A percentile compares a stretch with the other conserved stretches of the same genome.
These are phyloP conservation scores for Cryoendolithus antarcticus DNA, from an alignment of 2,329 filamentous ascomycete genomes.

Conservation along the genomic window DNA sequence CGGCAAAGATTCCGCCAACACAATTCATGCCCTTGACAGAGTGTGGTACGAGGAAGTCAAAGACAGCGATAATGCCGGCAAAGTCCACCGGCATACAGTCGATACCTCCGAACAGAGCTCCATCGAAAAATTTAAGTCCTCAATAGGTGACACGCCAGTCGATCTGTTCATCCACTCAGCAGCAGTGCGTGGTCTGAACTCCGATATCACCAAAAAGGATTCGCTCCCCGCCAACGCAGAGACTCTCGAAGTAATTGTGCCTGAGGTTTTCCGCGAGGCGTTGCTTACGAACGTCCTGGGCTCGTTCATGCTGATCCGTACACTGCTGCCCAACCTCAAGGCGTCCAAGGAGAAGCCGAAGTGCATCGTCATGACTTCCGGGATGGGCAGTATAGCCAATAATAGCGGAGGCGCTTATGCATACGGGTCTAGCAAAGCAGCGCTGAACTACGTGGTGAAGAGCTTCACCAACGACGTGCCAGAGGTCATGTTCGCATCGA, in stretches of 20 bases:
- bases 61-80: conserved; percentile 1
- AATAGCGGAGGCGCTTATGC: conserved; percentile 4
- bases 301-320: conserved; percentile 4
- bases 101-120: conserved; percentile 1
- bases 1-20: conserved; percentile 3
- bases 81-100: conserved; percentile 2
- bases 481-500: conserved; percentile 2
- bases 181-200: conserved; percentile 2
- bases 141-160: conserved; percentile 1
- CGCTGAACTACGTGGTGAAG: conserved; percentile 5
- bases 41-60: conserved; percentile 2
- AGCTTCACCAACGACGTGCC: conserved; percentile 3
- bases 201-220: conserved; percentile 2
- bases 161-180: conserved; percentile 5
- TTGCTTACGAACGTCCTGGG: conserved; percentile 3
- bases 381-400: conserved; percentile 4
- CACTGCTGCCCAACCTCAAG: conserved; percentile 3
- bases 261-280: conserved; percentile 3
- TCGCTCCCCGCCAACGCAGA: conserved; percentile 3
- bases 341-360: not conserved
- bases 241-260: conserved; percentile 2
- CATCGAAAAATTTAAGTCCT: conserved; percentile 1
- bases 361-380: conserved; percentile 4
- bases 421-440: conserved; percentile 5
- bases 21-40: conserved; percentile 3